Conservation (phyloP, 169 alveolate genomes). For the Plasmodium sp. region DNA sequence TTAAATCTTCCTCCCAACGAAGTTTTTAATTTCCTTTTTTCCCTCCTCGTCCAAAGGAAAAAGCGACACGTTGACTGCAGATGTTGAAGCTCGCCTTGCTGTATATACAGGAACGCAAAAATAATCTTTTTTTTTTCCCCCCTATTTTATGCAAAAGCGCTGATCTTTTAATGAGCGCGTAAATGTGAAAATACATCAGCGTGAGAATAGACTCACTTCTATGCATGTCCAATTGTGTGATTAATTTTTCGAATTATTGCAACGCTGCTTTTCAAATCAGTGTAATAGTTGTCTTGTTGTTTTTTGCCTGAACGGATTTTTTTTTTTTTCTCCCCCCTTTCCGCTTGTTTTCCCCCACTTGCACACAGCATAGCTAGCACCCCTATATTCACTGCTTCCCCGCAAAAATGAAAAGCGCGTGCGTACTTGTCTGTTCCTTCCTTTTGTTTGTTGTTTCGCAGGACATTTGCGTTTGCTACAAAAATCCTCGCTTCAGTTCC, state of each 20-base stretch:
- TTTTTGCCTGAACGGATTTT: not conserved
- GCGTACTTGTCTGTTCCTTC: slow-evolving; percentile 12
- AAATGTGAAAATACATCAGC: not conserved
- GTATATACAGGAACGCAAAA: not conserved
- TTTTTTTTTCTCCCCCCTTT: not conserved
- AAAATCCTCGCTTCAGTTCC: slow-evolving; percentile 39
- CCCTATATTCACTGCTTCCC: not conserved
- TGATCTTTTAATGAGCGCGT: not conserved
- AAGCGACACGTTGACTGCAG: not conserved
- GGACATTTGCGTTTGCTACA: not conserved
- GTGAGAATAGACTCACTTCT: not conserved
- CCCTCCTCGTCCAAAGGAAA: not conserved
- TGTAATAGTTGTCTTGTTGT: not conserved
- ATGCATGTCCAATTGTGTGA: not conserved
- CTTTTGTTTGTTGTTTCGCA: slow-evolving; percentile 5
- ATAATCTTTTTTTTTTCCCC: not conserved
- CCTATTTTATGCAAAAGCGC: not conserved
- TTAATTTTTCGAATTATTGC: not conserved
- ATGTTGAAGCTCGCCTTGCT: not conserved
- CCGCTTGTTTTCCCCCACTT: not conserved
- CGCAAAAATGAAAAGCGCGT: slow-evolving; percentile 22
- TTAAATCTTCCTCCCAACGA: not conserved
- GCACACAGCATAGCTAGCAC: not conserved
- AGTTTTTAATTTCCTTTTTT: not conserved
- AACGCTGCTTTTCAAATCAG: not conserved